Base-by-base conservation (phyloP, 495 filamentous ascomycete genomes). In the Durotheca rogersii region DNA sequence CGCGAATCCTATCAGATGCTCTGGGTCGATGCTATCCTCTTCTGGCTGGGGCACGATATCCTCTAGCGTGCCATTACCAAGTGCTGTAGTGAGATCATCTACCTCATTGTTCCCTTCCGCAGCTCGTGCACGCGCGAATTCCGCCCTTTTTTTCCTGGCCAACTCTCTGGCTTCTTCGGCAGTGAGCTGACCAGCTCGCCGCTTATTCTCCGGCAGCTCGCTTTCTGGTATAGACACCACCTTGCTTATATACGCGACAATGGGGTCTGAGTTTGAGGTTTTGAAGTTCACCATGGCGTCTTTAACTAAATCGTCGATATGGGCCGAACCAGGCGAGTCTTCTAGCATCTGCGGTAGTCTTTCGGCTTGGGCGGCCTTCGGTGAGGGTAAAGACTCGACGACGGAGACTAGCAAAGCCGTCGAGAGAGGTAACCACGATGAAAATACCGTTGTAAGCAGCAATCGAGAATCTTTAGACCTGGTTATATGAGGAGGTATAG, bases 231-330 rank as follows among this genome's bases (percentile, higher is more conserved):
- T 81, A 1, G 93, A 90, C 15, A 96, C 87, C 91, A 99, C 95
- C 68, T 99, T 99, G 69, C 91, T 96, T 32, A 99, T 89, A 56
- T 94, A 99, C 7, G 90, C 93, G 5, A 97, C 88, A 2, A 94
- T 83, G 1, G 93, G 92, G 37, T 86, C 85, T 0, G 81, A 77
- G 6, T 77, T 68, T 1, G 68, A 70, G 3, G 80, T 81, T 54
- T 87, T 86, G 64, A 93, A 96, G 1, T 83, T 77, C 3, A 88
- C 61, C 83, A 97, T 90, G 6, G 93, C 90, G 14, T 85, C 75
- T 49, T 81, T 85, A 34, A 96, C 69, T 1, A 72, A 70, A 6
- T 78, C 71, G 42, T 87, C 82, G 14, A 97, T 77, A 49, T 81
- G 74, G 9, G 81, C 72, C 20, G 84, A 73, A 2, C 89, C 93